phyloP scores from a whole-genome alignment of 2,329 filamentous ascomycete species.

The Scedosporium apiospermum region DNA sequence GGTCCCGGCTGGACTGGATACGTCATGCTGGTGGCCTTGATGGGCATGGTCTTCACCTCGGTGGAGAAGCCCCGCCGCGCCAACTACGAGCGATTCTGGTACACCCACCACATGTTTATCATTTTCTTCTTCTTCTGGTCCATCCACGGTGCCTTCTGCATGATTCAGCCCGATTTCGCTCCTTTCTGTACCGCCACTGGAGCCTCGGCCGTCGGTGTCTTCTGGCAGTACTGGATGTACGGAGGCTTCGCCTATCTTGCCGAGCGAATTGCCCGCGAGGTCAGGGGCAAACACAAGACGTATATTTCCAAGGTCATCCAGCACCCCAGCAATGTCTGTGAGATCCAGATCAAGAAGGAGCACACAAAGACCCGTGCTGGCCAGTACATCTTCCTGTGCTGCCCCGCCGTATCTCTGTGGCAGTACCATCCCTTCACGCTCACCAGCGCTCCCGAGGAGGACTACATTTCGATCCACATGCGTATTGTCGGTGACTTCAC shows the following conservation, averaged over 20 bases:
- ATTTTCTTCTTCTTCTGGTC: constrained; percentile 87
- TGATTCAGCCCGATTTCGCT: constrained; percentile 77
- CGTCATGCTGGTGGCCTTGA: constrained; percentile 69
- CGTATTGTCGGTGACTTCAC: constrained; percentile 79
- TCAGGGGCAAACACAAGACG: constrained; percentile 73
- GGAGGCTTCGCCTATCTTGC: constrained; percentile 70
- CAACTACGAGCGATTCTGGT: constrained; percentile 88
- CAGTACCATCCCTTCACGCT: constrained; percentile 84
- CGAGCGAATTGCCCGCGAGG: constrained; percentile 70
- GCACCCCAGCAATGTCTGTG: constrained; percentile 79
- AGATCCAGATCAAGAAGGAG: constrained; percentile 89
- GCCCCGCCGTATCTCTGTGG: constrained; percentile 77
- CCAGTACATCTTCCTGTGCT: constrained; percentile 85
- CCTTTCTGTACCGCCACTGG: constrained; percentile 67
- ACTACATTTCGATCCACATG: constrained; percentile 82
- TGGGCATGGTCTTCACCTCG: constrained; percentile 70
- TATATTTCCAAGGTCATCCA: constrained; percentile 85
- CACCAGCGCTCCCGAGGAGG: constrained; percentile 79
- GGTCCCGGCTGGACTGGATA: constrained; percentile 83
- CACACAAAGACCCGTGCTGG: constrained; percentile 72
- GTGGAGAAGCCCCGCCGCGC: constrained; percentile 68
- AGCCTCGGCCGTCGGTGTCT: constrained; percentile 59
- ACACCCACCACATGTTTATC: constrained; percentile 80
- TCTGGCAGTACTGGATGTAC: constrained; percentile 87
- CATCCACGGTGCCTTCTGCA: constrained; percentile 82